phyloP scores from a whole-genome alignment of 352 stramenopile species.

The Globisporangium nodosum region DNA sequence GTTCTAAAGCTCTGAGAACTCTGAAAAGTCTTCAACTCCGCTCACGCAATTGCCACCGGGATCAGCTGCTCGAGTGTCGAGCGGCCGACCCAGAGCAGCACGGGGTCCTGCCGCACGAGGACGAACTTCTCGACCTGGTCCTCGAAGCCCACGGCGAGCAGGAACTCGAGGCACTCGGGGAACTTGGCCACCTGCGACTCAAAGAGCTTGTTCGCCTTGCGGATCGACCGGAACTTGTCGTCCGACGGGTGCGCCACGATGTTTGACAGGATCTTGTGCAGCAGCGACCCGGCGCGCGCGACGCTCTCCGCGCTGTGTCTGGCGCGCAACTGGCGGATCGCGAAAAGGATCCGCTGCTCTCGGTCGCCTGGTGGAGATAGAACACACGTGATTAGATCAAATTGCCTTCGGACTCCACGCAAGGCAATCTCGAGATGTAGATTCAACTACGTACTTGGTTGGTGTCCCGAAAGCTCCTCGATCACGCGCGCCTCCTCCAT shows the following conservation, averaged over 20 bases:
- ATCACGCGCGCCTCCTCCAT: slow-evolving; percentile 12
- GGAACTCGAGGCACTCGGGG: slow-evolving; percentile 60
- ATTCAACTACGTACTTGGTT: slow-evolving; percentile 7
- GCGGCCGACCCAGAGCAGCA: slow-evolving; percentile 64
- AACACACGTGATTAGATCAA: not conserved
- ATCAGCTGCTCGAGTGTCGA: slow-evolving; percentile 53
- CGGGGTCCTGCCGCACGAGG: slow-evolving; percentile 51
- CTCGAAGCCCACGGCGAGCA: slow-evolving; percentile 60
- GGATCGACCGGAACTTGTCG: slow-evolving; percentile 59
- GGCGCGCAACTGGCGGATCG: slow-evolving; percentile 30
- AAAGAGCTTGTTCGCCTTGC: slow-evolving; percentile 63
- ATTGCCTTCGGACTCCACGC: not conserved
- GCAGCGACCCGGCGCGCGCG: slow-evolving; percentile 28
- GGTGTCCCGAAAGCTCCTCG: slow-evolving; percentile 4
- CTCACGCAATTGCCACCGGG: slow-evolving; percentile 11
- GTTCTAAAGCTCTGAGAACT: not conserved
- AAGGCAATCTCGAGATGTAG: not conserved
- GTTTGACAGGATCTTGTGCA: slow-evolving; percentile 74
- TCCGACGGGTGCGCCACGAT: slow-evolving; percentile 52
- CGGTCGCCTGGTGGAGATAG: slow-evolving; percentile 32
- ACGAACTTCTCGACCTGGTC: slow-evolving; percentile 50
- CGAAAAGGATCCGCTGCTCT: slow-evolving; percentile 41
- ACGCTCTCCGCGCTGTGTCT: slow-evolving; percentile 29
- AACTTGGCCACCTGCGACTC: slow-evolving; percentile 34
- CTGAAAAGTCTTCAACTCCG: not conserved